These are phyloP conservation scores for Neurospora tetraspora DNA, from an alignment of 495 filamentous ascomycete species.

Conservation along the genomic window DNA sequence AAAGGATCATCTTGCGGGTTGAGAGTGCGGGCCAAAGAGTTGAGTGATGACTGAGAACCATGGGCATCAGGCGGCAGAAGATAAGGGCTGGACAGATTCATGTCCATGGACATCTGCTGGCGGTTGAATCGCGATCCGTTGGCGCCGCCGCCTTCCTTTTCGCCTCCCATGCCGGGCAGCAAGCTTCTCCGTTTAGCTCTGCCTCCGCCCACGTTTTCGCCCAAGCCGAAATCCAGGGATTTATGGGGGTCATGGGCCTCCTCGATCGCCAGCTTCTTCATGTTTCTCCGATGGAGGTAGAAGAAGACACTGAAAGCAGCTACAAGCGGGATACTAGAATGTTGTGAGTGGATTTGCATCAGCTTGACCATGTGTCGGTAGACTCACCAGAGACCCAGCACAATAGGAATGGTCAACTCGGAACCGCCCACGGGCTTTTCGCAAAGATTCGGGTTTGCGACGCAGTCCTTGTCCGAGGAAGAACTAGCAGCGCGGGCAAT, in stretches of 20 bases:
- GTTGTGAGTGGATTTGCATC: conserved; percentile 20
- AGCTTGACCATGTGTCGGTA: neutral
- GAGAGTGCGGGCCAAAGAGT: conserved; percentile 68
- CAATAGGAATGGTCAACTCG: conserved; percentile 61
- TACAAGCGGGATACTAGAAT: conserved; percentile 62
- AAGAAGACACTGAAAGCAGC: conserved; percentile 57
- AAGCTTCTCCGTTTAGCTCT: conserved; percentile 37
- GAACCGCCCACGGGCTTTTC: conserved; percentile 47
- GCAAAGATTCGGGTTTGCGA: conserved; percentile 26
- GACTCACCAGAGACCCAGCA: conserved; percentile 75
- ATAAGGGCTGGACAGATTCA: conserved; percentile 77
- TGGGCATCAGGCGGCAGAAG: conserved; percentile 75
- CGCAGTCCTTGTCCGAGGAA: conserved; percentile 8
- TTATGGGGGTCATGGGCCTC: conserved; percentile 82
- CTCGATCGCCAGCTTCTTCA: conserved; percentile 63
- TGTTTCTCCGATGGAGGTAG: conserved; percentile 67
- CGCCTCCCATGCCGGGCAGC: conserved; percentile 26
- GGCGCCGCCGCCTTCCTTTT: conserved; percentile 30
- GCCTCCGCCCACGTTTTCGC: conserved; percentile 25
- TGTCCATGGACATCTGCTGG: conserved; percentile 78
- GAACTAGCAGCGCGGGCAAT: conserved; percentile 8
- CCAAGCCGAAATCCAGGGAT: conserved; percentile 89
- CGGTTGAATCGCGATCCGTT: conserved; percentile 42
- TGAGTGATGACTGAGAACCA: conserved; percentile 71
- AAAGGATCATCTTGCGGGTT: conserved; percentile 73